phyloP scores from a whole-genome alignment of 2,329 filamentous ascomycete species.

The Chaetomiaceae sp. region DNA sequence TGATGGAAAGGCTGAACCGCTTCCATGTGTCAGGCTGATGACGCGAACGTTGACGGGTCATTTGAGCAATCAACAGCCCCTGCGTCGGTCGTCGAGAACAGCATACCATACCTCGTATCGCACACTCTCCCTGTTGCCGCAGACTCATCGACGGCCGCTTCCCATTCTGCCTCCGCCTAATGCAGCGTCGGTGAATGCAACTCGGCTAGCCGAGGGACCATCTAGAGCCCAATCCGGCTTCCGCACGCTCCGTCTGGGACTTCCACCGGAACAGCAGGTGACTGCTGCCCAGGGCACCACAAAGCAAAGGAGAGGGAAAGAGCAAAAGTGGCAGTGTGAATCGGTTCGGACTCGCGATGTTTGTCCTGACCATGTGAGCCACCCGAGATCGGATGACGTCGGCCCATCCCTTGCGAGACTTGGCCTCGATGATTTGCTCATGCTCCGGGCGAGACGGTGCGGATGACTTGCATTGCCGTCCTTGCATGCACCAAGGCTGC shows the following conservation, averaged over 20 bases:
- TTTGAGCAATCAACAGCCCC: neutral
- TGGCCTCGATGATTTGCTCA: slow-evolving; percentile 12
- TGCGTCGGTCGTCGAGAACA: neutral
- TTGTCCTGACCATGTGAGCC: neutral
- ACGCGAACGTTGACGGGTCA: neutral
- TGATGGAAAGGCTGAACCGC: neutral
- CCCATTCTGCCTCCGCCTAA: too few species aligned
- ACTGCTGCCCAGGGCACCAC: too few species aligned
- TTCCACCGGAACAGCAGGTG: too few species aligned
- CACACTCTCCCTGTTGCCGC: neutral
- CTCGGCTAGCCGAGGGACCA: too few species aligned
- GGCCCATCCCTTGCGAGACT: slow-evolving; percentile 1
- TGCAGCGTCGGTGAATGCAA: too few species aligned
- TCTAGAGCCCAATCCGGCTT: too few species aligned
- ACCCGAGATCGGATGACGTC: slow-evolving; percentile 8
- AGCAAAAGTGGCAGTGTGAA: neutral
- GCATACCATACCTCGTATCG: neutral
- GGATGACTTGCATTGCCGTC: slow-evolving; percentile 13
- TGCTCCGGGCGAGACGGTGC: neutral
- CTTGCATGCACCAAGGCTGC: slow-evolving; percentile 9
- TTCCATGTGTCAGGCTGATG: neutral
- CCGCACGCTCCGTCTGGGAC: too few species aligned
- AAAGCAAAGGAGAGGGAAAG: neutral
- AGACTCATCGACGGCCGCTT: too few species aligned
- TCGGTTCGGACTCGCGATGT: neutral